A percentile compares a stretch with the other conserved stretches of the same genome.
Evolutionary conservation across 495 filamentous ascomycete species (phyloP).

Genomic region (Annulohypoxylon moriforme): DNA sequence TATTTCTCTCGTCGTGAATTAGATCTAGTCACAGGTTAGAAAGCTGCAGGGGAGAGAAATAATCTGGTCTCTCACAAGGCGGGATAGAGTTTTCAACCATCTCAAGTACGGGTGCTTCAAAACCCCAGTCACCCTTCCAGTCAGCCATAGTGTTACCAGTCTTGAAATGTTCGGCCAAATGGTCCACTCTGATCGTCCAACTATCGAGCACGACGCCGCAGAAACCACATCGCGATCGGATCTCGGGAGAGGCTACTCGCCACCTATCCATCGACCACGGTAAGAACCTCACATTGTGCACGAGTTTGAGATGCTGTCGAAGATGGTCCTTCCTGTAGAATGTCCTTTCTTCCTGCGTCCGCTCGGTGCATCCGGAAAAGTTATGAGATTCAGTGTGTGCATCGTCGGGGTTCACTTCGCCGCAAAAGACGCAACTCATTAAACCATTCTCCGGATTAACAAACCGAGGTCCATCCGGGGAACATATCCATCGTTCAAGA

Average conservation of each 20-base stretch:
- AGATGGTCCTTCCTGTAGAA: constrained; percentile 90
- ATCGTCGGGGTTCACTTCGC: constrained; percentile 64
- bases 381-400: constrained; percentile 78
- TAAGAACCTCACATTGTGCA: constrained; percentile 74
- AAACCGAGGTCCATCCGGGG: constrained; percentile 70
- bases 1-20: constrained; percentile 67
- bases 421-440: constrained; percentile 76
- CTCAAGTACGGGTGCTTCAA: constrained; percentile 67
- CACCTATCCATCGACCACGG: constrained; percentile 74
- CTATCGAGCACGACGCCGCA: constrained; percentile 69
- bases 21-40: constrained; percentile 54
- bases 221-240: constrained; percentile 78
- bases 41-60: constrained; percentile 25
- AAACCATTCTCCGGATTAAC: constrained; percentile 59
- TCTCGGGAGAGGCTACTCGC: constrained; percentile 68
- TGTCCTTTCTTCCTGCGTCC: constrained; percentile 71
- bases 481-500: constrained; percentile 83
- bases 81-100: constrained; percentile 75
- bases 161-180: constrained; percentile 77
- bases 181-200: constrained; percentile 71
- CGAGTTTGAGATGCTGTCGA: constrained; percentile 81
- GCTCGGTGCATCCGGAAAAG: constrained; percentile 73
- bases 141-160: constrained; percentile 72
- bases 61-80: constrained; percentile 59
- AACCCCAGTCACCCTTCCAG: constrained; percentile 81